A percentile compares a stretch with the other conserved stretches of the same genome.
Conservation (phyloP, 2,329 filamentous ascomycete species). For the Pseudocercospora eumusae region DNA sequence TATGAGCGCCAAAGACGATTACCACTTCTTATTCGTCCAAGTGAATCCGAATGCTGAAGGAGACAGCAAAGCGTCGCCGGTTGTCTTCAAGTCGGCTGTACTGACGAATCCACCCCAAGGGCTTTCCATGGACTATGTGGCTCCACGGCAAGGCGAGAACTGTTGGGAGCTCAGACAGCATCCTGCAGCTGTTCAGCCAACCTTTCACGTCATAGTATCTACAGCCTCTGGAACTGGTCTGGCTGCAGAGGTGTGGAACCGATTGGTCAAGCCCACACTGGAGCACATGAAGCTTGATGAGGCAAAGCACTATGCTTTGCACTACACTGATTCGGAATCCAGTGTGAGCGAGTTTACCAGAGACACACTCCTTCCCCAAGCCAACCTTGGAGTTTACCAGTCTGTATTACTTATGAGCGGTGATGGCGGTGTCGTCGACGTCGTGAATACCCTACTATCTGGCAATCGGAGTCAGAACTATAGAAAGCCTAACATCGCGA, state of each 20-base stretch:
- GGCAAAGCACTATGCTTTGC: slow-evolving; percentile 46
- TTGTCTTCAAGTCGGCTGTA: slow-evolving; percentile 29
- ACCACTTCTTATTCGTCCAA: slow-evolving; percentile 32
- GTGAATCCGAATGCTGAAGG: slow-evolving; percentile 25
- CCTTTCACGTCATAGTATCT: slow-evolving; percentile 49
- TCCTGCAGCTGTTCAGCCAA: slow-evolving; percentile 16
- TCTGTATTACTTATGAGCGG: slow-evolving; percentile 79
- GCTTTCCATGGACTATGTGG: slow-evolving; percentile 27
- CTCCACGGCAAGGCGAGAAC: slow-evolving; percentile 25
- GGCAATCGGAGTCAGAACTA: slow-evolving; percentile 49
- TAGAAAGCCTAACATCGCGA: slow-evolving; percentile 57
- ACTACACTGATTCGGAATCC: slow-evolving; percentile 63
- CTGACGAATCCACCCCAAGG: slow-evolving; percentile 30
- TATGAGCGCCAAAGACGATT: slow-evolving; percentile 18
- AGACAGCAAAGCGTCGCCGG: slow-evolving; percentile 25
- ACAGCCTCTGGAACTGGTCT: slow-evolving; percentile 48
- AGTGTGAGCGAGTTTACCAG: slow-evolving; percentile 66
- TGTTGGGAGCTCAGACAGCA: slow-evolving; percentile 26
- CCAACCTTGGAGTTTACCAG: slow-evolving; percentile 52
- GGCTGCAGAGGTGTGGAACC: slow-evolving; percentile 44
- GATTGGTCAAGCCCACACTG: slow-evolving; percentile 46
- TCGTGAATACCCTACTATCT: slow-evolving; percentile 67
- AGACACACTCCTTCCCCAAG: slow-evolving; percentile 51
- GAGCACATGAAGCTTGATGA: slow-evolving; percentile 44
- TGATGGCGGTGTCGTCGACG: slow-evolving; percentile 81